Evolutionary conservation across 176 grass and related monocot species (phyloP).

Genomic region (Oryza meyeriana): DNA sequence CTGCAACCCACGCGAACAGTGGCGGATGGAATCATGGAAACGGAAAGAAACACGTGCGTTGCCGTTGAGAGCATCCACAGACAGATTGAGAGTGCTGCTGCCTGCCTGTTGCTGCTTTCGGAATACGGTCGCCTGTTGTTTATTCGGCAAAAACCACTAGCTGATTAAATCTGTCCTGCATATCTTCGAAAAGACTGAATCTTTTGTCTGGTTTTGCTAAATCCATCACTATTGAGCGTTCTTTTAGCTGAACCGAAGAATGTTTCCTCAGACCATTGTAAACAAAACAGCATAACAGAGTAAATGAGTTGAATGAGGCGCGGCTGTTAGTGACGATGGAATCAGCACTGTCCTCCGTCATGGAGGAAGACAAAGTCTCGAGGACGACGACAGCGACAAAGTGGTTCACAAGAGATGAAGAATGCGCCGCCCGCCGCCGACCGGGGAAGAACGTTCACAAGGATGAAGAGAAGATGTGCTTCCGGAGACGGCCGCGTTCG

Average conservation of each 20-base stretch:
- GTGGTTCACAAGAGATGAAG: too few species aligned
- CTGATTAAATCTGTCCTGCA: neutral
- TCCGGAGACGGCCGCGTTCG: too few species aligned
- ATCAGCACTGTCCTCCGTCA: too few species aligned
- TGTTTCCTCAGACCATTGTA: neutral
- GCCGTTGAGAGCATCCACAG: neutral
- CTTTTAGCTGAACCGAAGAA: neutral
- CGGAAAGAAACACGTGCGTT: slow-evolving; percentile 4
- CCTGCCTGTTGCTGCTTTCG: neutral
- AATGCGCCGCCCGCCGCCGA: too few species aligned
- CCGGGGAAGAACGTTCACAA: neutral
- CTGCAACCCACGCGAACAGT: neutral
- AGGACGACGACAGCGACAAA: too few species aligned
- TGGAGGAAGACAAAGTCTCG: too few species aligned
- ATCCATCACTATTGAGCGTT: neutral
- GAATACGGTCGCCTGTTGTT: neutral
- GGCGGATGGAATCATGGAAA: neutral
- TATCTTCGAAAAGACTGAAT: neutral
- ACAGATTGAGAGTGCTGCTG: neutral
- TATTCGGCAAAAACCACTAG: neutral
- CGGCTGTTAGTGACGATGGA: neutral
- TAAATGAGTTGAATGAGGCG: neutral
- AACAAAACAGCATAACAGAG: neutral
- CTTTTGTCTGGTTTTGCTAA: neutral
- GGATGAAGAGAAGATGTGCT: too few species aligned